These are phyloP conservation scores for Phaeotremella fagi DNA, from an alignment of 768 basidiomycete genomes.

Conservation along the genomic window DNA sequence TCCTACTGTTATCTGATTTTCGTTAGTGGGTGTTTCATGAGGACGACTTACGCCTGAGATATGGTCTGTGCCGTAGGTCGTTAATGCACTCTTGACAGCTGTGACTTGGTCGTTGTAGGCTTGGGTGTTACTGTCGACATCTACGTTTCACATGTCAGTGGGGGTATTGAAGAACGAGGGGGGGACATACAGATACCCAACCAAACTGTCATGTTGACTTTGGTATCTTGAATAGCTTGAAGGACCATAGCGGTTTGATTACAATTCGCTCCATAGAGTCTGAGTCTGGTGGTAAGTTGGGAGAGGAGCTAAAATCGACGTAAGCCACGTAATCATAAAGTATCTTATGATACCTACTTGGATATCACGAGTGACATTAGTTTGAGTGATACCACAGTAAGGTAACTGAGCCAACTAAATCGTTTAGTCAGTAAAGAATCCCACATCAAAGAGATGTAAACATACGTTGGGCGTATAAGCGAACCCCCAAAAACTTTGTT, in stretches of 20 bases:
- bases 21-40: not conserved
- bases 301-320: conserved; percentile 60
- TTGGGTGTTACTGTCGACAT: conserved; percentile 58
- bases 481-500: conserved; percentile 74
- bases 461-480: conserved; percentile 69
- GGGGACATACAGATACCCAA: conserved; percentile 40
- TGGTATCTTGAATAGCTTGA: conserved; percentile 83
- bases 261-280: conserved; percentile 66
- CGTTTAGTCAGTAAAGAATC: not conserved
- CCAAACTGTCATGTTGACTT: conserved; percentile 76
- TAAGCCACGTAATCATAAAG: not conserved
- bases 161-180: conserved; percentile 3
- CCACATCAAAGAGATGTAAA: not conserved
- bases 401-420: conserved; percentile 24
- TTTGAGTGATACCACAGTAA: conserved; percentile 36
- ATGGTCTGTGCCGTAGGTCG: conserved; percentile 70
- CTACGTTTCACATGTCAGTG: conserved; percentile 52
- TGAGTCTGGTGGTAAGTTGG: conserved; percentile 63
- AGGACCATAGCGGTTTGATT: conserved; percentile 55
- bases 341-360: conserved; percentile 17
- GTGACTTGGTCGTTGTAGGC: conserved; percentile 72
- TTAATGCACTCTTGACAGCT: conserved; percentile 62
- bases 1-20: conserved; percentile 67
- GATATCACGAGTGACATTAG: conserved; percentile 45
- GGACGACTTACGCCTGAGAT: conserved; percentile 56